Percentiles rank a stretch among this genome's conserved stretches.
These are phyloP conservation scores for Diaporthe citrichinensis DNA, from an alignment of 2,329 filamentous ascomycete species.

Conservation along the genomic window DNA sequence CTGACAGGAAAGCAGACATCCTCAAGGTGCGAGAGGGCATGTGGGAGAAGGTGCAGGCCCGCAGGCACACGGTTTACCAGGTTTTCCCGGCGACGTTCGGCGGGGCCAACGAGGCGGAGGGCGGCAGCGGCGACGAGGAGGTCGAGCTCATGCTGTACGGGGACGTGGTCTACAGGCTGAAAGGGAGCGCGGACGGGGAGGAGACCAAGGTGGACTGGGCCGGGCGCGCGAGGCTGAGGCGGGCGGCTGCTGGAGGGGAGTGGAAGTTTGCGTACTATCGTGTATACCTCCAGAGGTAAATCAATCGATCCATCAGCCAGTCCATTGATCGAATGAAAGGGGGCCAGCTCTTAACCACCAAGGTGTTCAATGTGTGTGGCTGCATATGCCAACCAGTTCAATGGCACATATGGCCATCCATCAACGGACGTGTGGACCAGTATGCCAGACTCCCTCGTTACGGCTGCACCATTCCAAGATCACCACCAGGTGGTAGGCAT, in stretches of 20 bases:
- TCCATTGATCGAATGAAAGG: not conserved
- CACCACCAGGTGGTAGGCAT: not conserved
- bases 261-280: slow-evolving; percentile 51
- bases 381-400: too few species aligned
- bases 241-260: slow-evolving; percentile 41
- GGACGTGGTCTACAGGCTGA: slow-evolving; percentile 45
- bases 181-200: slow-evolving; percentile 40
- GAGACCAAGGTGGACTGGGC: slow-evolving; percentile 49
- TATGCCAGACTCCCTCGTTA: not conserved
- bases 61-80: slow-evolving; percentile 58
- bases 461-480: not conserved
- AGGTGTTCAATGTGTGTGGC: not conserved
- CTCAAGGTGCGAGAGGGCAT: slow-evolving; percentile 56
- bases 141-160: slow-evolving; percentile 55
- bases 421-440: not conserved
- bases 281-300: slow-evolving; percentile 51
- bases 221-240: slow-evolving; percentile 46
- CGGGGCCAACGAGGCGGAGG: slow-evolving; percentile 36
- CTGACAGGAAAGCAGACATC: slow-evolving; percentile 53
- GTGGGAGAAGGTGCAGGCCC: slow-evolving; percentile 58
- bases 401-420: too few species aligned
- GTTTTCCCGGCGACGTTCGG: slow-evolving; percentile 58
- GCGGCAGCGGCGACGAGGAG: slow-evolving; percentile 32
- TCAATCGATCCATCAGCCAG: not conserved
- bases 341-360: not conserved